Evolutionary conservation across 2,329 filamentous ascomycete genomes (phyloP).

Genomic region (Amesomyces nigricolor): DNA sequence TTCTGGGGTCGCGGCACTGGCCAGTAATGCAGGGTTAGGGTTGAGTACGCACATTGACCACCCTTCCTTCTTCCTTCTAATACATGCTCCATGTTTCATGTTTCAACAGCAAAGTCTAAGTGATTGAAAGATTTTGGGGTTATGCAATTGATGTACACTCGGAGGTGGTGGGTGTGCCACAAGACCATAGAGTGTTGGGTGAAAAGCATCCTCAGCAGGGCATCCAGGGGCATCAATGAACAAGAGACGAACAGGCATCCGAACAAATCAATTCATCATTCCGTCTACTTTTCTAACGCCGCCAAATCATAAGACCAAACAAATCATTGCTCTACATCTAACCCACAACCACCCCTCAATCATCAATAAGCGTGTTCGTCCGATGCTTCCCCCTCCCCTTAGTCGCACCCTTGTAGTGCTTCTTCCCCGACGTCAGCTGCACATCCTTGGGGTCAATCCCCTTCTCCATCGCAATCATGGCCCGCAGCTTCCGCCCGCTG

Average conservation of each 20-base stretch:
- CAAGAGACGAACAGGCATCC: background rate
- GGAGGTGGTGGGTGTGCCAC: background rate
- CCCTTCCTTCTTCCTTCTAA: background rate
- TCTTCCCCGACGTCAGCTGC: constrained; percentile 64
- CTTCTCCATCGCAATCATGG: constrained; percentile 76
- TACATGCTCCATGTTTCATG: background rate
- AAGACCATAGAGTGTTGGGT: no score
- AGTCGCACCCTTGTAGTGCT: constrained; percentile 83
- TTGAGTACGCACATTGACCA: background rate
- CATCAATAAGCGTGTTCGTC: constrained; percentile 37
- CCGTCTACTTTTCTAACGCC: constrained; percentile 3
- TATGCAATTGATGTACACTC: background rate
- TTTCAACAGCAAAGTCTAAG: no score
- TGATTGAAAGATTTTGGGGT: no score
- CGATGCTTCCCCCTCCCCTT: constrained; percentile 51
- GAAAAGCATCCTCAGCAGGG: no score
- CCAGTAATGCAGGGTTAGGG: constrained; percentile 17
- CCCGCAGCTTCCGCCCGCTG: constrained; percentile 73
- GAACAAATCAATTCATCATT: background rate
- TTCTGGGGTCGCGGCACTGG: constrained; percentile 15
- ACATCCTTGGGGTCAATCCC: constrained; percentile 79
- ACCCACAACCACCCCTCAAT: constrained; percentile 5
- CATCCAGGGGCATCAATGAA: no score
- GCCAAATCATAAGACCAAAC: background rate
- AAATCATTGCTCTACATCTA: background rate